Percentiles rank a stretch among this genome's conserved stretches.
Evolutionary conservation across 176 grass and related monocot species (phyloP).

Genomic region (Zoysia japonica): DNA sequence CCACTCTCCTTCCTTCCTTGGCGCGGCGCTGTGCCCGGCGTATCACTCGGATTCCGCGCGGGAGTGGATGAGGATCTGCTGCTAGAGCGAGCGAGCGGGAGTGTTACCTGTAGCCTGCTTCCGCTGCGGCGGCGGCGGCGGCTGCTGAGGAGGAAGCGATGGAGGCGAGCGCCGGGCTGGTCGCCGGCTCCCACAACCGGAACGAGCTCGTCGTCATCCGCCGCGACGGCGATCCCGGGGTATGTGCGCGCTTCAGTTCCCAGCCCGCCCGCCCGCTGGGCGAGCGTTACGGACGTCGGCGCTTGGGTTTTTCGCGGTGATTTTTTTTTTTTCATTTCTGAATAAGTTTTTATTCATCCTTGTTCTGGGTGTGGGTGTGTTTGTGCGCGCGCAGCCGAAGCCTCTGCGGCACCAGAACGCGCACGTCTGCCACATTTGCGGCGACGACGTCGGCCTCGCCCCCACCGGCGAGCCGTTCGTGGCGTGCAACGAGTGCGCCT

Average conservation of each 20-base stretch:
- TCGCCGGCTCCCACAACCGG: constrained; percentile 88
- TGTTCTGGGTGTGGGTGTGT: neutral
- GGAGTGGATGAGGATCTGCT: constrained; percentile 31
- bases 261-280: neutral
- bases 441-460: constrained; percentile 46
- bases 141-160: constrained; percentile 34
- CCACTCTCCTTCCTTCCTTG: neutral
- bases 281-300: constrained; percentile 18
- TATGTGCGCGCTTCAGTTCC: neutral
- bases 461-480: constrained; percentile 57
- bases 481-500: constrained; percentile 76
- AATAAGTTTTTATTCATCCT: neutral
- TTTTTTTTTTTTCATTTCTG: constrained; percentile 7
- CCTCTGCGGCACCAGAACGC: constrained; percentile 22
- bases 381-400: constrained; percentile 32
- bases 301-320: neutral
- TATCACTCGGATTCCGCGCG: neutral
- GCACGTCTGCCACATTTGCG: constrained; percentile 56
- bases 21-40: neutral
- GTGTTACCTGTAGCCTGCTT: neutral
- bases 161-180: constrained; percentile 88
- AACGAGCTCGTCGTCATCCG: constrained; percentile 93
- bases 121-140: neutral
- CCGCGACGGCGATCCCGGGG: constrained; percentile 48
- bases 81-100: neutral